Conservation (phyloP, 2,329 filamentous ascomycete genomes). For the Pyrenochaeta sp. region DNA sequence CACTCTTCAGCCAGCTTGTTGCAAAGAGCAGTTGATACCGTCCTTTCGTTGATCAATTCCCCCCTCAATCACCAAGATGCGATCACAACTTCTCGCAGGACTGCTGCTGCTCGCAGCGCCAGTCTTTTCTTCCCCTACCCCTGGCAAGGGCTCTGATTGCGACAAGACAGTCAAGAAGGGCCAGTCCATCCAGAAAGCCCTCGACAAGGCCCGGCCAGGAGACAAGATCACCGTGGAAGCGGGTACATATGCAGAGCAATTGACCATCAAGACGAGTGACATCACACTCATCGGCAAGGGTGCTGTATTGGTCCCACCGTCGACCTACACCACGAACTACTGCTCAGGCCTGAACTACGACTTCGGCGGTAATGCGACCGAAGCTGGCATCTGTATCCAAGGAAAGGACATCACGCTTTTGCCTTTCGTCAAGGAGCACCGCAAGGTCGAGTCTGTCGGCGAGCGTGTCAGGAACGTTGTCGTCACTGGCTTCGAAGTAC, state of each 20-base stretch:
- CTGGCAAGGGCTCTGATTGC: slow-evolving; percentile 3
- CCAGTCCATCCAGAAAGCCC: slow-evolving; percentile 16
- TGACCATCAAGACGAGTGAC: slow-evolving; percentile 12
- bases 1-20: background rate
- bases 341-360: slow-evolving; percentile 10
- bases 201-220: slow-evolving; percentile 10
- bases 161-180: slow-evolving; percentile 7
- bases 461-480: slow-evolving; percentile 15
- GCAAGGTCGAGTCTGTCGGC: slow-evolving; percentile 2
- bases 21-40: too few species aligned
- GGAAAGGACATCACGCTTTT: slow-evolving; percentile 8
- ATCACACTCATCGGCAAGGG: slow-evolving; percentile 18
- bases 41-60: too few species aligned
- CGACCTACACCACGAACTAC: slow-evolving; percentile 2
- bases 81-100: background rate
- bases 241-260: slow-evolving; percentile 13
- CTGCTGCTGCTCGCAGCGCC: slow-evolving; percentile 1
- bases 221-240: slow-evolving; percentile 16
- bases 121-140: background rate
- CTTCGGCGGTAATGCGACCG: background rate
- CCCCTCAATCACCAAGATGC: slow-evolving; percentile 2
- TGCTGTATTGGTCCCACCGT: slow-evolving; percentile 11
- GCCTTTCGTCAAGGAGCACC: slow-evolving; percentile 1
- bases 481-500: slow-evolving; percentile 15
- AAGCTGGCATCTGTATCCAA: slow-evolving; percentile 21